These are phyloP conservation scores for Nectriaceae sp. DNA, from an alignment of 2,329 filamentous ascomycete species.

Conservation along the genomic window DNA sequence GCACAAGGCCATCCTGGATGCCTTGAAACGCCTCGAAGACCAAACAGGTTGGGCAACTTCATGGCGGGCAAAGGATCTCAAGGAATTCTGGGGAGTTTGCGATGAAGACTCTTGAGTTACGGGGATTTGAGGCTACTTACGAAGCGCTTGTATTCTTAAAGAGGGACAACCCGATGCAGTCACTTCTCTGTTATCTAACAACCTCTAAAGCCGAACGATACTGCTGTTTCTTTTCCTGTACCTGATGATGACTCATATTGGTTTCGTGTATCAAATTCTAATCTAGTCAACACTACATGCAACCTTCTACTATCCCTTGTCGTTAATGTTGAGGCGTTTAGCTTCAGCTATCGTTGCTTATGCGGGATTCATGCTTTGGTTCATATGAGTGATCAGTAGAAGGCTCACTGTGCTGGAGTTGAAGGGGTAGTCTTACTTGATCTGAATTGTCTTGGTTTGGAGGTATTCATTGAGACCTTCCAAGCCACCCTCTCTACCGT, in stretches of 20 bases:
- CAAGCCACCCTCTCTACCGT: conserved; percentile 11
- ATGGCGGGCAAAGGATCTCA: background rate
- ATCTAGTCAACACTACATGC: no score
- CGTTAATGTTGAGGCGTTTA: no score
- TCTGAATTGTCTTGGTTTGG: conserved; percentile 11
- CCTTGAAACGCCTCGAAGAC: background rate
- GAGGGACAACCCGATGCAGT: no score
- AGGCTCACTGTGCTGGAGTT: background rate
- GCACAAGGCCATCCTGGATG: background rate
- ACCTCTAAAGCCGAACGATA: no score
- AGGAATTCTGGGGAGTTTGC: background rate
- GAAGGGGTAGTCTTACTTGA: background rate
- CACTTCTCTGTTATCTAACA: no score
- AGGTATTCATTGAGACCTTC: conserved; percentile 10
- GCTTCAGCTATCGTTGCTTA: background rate
- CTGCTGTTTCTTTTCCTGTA: no score
- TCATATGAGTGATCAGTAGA: no score
- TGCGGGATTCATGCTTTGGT: background rate
- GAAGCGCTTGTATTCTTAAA: no score
- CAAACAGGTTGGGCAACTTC: background rate
- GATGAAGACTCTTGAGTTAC: no score
- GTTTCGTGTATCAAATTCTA: no score
- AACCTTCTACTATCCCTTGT: no score
- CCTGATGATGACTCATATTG: background rate
- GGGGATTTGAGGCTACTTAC: no score